These are phyloP conservation scores for Ceratobasidium sp. DNA, from an alignment of 1,284 basidiomycete species.

Conservation along the genomic window DNA sequence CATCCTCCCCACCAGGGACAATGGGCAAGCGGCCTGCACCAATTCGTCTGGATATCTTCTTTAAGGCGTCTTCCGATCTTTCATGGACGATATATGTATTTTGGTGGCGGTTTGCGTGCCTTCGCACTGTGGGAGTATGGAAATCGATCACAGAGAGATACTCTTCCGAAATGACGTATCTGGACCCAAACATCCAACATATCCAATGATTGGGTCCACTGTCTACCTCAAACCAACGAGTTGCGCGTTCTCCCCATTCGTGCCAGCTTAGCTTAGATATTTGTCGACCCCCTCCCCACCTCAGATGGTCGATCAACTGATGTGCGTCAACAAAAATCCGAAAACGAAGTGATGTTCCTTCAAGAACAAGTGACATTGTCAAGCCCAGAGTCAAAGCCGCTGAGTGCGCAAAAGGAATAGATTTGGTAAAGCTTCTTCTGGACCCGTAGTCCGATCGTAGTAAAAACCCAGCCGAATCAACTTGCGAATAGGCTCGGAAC, in stretches of 20 bases:
- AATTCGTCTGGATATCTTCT: no score
- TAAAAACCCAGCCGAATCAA: not conserved
- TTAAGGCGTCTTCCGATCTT: no score
- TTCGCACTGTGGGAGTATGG: constrained; percentile 5
- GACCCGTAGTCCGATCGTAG: not conserved
- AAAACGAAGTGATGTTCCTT: not conserved
- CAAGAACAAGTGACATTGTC: not conserved
- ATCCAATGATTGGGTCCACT: constrained; percentile 14
- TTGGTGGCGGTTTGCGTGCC: not conserved
- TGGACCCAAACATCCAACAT: constrained; percentile 19
- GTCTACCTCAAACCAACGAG: not conserved
- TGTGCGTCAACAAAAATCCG: not conserved
- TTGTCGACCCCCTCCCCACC: not conserved
- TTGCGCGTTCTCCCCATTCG: constrained; percentile 6
- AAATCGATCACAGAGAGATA: constrained; percentile 10
- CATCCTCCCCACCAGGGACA: no score
- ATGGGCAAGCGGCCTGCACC: no score
- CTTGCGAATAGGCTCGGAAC: not conserved
- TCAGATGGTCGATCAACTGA: not conserved
- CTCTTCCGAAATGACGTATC: not conserved
- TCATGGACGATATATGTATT: not conserved
- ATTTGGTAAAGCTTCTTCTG: not conserved
- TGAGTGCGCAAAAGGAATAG: not conserved
- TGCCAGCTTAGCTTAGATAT: not conserved
- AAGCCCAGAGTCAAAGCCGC: constrained; percentile 5